A percentile compares a stretch with the other conserved stretches of the same genome.
These are phyloP conservation scores for Elasticomyces elasticus DNA, from an alignment of 495 filamentous ascomycete species.

Conservation along the genomic window DNA sequence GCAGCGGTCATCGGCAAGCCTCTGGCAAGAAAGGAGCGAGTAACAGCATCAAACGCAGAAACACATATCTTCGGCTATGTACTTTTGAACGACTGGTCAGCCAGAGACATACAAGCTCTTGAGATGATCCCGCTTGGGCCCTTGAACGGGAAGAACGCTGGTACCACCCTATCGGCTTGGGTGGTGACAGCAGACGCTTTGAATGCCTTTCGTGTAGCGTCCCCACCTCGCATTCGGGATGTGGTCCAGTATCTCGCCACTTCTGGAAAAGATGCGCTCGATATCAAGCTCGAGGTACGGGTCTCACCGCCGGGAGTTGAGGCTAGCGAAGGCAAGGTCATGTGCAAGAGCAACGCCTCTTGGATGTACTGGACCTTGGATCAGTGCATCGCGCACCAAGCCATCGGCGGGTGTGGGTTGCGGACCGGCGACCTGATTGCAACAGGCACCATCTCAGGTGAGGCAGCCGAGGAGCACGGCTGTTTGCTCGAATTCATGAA, in stretches of 20 bases:
- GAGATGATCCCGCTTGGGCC: conserved; percentile 48
- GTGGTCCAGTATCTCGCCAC: conserved; percentile 4
- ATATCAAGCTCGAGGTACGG: conserved; percentile 9
- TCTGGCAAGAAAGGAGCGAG: conserved; percentile 7
- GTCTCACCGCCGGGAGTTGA: background rate
- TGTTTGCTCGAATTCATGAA: conserved; percentile 22
- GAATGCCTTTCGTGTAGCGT: conserved; percentile 12
- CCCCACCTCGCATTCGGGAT: background rate
- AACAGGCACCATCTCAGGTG: conserved; percentile 24
- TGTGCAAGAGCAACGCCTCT: conserved; percentile 16
- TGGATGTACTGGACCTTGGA: conserved; percentile 25
- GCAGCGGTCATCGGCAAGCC: conserved; percentile 21
- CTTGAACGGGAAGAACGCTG: conserved; percentile 29
- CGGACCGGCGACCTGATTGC: conserved; percentile 25
- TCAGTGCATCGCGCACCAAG: conserved; percentile 27
- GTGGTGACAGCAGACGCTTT: conserved; percentile 26
- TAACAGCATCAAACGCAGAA: conserved; percentile 49
- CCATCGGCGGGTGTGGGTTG: conserved; percentile 22
- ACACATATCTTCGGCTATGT: conserved; percentile 77
- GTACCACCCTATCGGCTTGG: conserved; percentile 28
- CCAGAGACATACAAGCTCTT: conserved; percentile 75
- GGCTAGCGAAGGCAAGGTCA: background rate
- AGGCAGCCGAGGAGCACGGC: conserved; percentile 17
- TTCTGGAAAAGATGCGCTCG: conserved; percentile 8
- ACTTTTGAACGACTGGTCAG: conserved; percentile 87